Conservation (phyloP, 23 red algal species). For the Chondrus crispus region DNA sequence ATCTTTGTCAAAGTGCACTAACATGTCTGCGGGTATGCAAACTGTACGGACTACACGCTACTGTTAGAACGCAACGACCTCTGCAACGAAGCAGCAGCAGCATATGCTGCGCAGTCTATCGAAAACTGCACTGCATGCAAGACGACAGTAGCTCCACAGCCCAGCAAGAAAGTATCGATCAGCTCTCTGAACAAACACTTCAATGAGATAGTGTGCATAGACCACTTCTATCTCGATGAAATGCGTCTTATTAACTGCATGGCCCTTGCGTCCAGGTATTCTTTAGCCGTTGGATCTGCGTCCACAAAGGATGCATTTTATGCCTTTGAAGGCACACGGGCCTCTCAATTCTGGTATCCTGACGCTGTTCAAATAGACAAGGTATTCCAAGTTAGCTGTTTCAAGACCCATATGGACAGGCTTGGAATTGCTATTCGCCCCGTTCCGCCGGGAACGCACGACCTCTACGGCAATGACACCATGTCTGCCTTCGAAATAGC, state of each 20-base stretch:
- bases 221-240: conserved; percentile 13
- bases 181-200: neutral
- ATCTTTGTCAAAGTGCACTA: neutral
- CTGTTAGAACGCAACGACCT: conserved; percentile 6
- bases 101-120: neutral
- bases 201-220: conserved; percentile 8
- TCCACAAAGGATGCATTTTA: neutral
- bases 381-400: neutral
- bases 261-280: neutral
- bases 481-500: no score
- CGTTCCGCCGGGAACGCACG: neutral
- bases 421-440: neutral
- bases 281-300: neutral
- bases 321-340: neutral
- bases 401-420: neutral
- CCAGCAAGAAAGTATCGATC: conserved; percentile 24
- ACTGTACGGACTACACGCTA: neutral
- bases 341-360: conserved; percentile 6
- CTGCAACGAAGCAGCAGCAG: neutral
- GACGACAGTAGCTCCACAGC: neutral
- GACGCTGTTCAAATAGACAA: neutral
- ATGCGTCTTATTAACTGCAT: conserved; percentile 1
- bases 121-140: conserved; percentile 5
- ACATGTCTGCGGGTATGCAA: neutral
- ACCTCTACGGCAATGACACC: no score